phyloP scores from a whole-genome alignment of 169 alveolate species.

The Plasmodium vivax region DNA sequence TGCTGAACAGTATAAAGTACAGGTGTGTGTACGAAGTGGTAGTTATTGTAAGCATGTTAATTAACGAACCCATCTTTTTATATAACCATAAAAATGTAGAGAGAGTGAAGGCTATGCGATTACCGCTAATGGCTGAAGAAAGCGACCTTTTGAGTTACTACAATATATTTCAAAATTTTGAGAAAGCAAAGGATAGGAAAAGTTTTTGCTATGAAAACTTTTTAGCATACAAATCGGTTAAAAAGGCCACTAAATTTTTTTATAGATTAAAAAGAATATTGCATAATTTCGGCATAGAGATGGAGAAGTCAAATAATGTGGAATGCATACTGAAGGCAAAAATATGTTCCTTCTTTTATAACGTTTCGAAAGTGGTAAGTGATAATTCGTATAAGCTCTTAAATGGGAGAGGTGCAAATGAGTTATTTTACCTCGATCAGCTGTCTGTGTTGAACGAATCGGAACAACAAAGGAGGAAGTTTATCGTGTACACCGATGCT shows the following conservation, averaged over 20 bases:
- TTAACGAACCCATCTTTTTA: constrained; percentile 65
- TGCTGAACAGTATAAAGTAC: constrained; percentile 66
- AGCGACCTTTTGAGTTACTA: constrained; percentile 72
- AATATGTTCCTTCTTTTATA: constrained; percentile 64
- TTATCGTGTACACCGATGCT: constrained; percentile 69
- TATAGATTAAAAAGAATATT: constrained; percentile 39
- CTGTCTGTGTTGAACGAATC: constrained; percentile 48
- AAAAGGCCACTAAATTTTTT: constrained; percentile 44
- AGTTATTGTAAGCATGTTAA: constrained; percentile 58
- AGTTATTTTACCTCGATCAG: constrained; percentile 28
- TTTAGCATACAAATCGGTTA: constrained; percentile 48
- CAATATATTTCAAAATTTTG: constrained; percentile 65
- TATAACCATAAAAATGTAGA: constrained; percentile 6
- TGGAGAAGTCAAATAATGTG: constrained; percentile 41
- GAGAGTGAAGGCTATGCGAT: constrained; percentile 32
- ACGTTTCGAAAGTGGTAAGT: constrained; percentile 58
- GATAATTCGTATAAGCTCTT: constrained; percentile 34
- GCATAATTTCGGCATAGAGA: constrained; percentile 42
- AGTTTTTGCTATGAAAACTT: constrained; percentile 51
- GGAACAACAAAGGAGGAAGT: constrained; percentile 33
- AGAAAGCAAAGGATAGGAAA: constrained; percentile 52
- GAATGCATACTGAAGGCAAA: constrained; percentile 39
- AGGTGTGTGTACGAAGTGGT: constrained; percentile 61
- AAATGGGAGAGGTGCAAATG: constrained; percentile 8
- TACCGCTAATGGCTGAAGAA: constrained; percentile 71